Percentiles rank a stretch among this genome's conserved stretches.
These are phyloP conservation scores for Cladorrhinum samala DNA, from an alignment of 495 filamentous ascomycete species.

Conservation along the genomic window DNA sequence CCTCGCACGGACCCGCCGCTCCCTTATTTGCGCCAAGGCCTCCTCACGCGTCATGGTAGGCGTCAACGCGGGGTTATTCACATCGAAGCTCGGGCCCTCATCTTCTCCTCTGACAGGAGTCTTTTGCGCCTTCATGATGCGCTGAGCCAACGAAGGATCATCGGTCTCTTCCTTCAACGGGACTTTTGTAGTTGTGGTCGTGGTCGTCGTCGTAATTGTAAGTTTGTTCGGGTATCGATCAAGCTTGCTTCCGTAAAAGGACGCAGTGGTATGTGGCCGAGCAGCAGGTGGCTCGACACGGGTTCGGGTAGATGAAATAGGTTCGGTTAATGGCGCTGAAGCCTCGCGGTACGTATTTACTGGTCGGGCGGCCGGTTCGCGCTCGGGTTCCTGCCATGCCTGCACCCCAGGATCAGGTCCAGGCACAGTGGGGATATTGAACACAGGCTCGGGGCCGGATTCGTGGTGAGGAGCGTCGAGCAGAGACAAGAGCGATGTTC, in stretches of 20 bases:
- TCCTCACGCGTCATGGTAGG: constrained; percentile 54
- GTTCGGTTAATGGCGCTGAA: background rate
- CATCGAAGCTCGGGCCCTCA: constrained; percentile 35
- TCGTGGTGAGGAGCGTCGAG: constrained; percentile 43
- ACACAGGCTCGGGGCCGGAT: constrained; percentile 16
- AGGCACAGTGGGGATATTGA: constrained; percentile 34
- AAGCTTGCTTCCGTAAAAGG: background rate
- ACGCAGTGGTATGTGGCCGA: background rate
- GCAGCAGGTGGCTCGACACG: constrained; percentile 1
- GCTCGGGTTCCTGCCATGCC: background rate
- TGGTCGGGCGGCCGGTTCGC: background rate
- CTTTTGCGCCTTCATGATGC: constrained; percentile 24
- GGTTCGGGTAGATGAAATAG: constrained; percentile 5
- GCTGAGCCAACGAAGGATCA: constrained; percentile 23
- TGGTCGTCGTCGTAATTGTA: constrained; percentile 22
- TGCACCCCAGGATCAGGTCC: constrained; percentile 14
- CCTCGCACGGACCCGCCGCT: constrained; percentile 42
- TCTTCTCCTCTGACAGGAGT: constrained; percentile 26
- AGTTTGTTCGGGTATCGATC: too few species aligned
- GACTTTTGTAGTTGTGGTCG: constrained; percentile 42
- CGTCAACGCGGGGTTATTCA: constrained; percentile 43
- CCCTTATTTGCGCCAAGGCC: constrained; percentile 50
- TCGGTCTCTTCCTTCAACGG: constrained; percentile 35
- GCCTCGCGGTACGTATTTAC: constrained; percentile 5
- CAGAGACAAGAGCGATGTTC: constrained; percentile 50